phyloP scores from a whole-genome alignment of 2,329 filamentous ascomycete species.

The Pyrenochaeta sp. region DNA sequence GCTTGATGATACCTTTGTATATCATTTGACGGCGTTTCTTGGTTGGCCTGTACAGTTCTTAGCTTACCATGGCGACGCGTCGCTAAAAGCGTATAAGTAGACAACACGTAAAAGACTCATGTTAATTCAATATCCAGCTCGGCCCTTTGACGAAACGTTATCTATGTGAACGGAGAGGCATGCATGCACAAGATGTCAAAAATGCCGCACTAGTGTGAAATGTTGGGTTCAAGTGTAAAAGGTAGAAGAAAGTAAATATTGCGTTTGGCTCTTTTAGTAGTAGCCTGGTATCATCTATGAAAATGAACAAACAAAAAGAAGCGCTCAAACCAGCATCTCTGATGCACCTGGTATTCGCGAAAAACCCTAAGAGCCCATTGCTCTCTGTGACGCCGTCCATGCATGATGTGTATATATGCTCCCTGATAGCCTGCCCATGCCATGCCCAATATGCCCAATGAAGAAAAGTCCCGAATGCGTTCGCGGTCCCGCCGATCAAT shows the following conservation, averaged over 20 bases:
- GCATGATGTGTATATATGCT: not conserved
- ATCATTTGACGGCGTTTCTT: not conserved
- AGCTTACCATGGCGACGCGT: not conserved
- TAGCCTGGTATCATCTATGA: slow-evolving; percentile 6
- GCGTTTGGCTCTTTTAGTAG: not conserved
- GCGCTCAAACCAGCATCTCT: not conserved
- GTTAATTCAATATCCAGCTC: not conserved
- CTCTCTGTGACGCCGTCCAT: not conserved
- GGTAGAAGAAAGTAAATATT: not conserved
- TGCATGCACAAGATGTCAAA: too few relatives aligned
- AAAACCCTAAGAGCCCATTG: not conserved
- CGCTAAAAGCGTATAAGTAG: not conserved
- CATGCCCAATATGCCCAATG: not conserved
- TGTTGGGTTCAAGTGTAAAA: too few relatives aligned
- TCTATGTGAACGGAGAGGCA: too few relatives aligned
- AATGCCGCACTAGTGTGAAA: too few relatives aligned
- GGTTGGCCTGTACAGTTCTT: not conserved
- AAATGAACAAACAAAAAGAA: not conserved
- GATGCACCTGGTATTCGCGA: not conserved
- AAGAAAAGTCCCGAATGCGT: not conserved
- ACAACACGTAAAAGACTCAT: not conserved
- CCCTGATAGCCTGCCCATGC: not conserved
- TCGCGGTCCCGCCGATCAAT: not conserved
- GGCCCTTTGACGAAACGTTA: too few relatives aligned
- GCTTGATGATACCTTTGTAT: not conserved